These are phyloP conservation scores for Zopfia rhizophila DNA, from an alignment of 2,329 filamentous ascomycete species.

Conservation along the genomic window DNA sequence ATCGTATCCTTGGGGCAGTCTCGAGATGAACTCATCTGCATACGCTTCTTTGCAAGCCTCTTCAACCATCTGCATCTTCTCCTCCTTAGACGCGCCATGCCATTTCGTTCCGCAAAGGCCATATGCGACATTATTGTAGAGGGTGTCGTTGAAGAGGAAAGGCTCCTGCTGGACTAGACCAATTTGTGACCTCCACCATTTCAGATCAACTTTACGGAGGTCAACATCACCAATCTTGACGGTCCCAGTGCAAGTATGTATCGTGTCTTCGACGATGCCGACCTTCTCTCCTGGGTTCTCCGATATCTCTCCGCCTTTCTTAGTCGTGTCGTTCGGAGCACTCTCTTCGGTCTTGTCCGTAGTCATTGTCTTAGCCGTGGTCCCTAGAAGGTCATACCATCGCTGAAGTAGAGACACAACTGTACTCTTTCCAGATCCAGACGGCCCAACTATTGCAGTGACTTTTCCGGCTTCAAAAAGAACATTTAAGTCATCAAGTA, in stretches of 20 bases:
- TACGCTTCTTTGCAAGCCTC: slow-evolving; percentile 52
- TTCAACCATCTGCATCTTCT: slow-evolving; percentile 65
- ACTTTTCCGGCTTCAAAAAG: slow-evolving; percentile 71
- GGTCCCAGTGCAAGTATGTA: slow-evolving; percentile 45
- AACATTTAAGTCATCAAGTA: slow-evolving; percentile 69
- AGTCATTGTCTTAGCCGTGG: slow-evolving; percentile 15
- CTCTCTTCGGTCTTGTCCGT: slow-evolving; percentile 13
- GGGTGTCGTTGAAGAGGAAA: slow-evolving; percentile 53
- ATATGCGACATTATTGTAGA: slow-evolving; percentile 53
- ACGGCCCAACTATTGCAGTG: slow-evolving; percentile 78
- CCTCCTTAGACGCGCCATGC: slow-evolving; percentile 64
- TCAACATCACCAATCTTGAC: slow-evolving; percentile 41
- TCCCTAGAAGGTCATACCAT: slow-evolving; percentile 70
- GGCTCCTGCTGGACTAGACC: slow-evolving; percentile 55
- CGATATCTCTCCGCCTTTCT: slow-evolving; percentile 4
- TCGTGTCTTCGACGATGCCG: slow-evolving; percentile 15
- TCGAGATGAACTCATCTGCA: slow-evolving; percentile 51
- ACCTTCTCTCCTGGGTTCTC: slow-evolving; percentile 20
- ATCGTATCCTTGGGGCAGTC: slow-evolving; percentile 69
- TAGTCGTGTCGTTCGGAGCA: slow-evolving; percentile 8
- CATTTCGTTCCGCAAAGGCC: slow-evolving; percentile 54
- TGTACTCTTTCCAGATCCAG: slow-evolving; percentile 79
- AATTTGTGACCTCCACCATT: slow-evolving; percentile 60
- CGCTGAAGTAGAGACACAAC: slow-evolving; percentile 76
- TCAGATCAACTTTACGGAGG: slow-evolving; percentile 45